Evolutionary conservation across 2,329 filamentous ascomycete species (phyloP), one percentile per base, ranked within the genome.

Genomic region (Botryotinia convoluta): DNA sequence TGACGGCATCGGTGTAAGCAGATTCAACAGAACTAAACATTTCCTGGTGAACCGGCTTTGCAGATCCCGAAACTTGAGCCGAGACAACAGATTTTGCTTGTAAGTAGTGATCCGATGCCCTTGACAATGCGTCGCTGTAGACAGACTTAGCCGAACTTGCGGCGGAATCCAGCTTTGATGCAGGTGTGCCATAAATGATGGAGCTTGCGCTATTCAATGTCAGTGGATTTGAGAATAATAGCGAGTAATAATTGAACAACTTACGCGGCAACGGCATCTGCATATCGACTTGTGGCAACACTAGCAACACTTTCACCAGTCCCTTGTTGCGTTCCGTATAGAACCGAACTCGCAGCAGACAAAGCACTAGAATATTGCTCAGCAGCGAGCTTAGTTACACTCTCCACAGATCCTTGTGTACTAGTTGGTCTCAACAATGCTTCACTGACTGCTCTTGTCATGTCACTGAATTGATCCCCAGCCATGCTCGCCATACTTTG

Each of bases 71-170:
- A 57, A 93, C 86, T 78, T 93, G 88, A 6, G 85, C 87, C 1
- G 91, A 93, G 2, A 92, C 85, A 39, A 89, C 85, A 1, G 91
- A 91, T 78, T 90, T 88, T 16, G 92, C 92, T 35, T 89, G 88
- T 0, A 87, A 87, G 77, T 93, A 93, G 71, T 91, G 90, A 59
- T 89, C 85, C n/a, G 89, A 88, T 6, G 92, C 93, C 59, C 87
- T 84, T 61, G 87, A 88, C 16, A 92, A 82, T 32, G 92, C 92
- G 37, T 87, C 87, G 14, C 87, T 87, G 81, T 93, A 94, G 12
- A 87, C 88, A 10, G 86, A 86, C 74, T 86, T 84, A 7, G 87
- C 86, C 26, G 80, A 79, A 39, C 80, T 75, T 44, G 80, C 72
- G 72, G 78, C 74, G 48, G 84, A 85, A 37, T 85, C 81, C 39